Conservation (phyloP, 805 yeast genomes). For the Jamesozyma spencerorum region DNA sequence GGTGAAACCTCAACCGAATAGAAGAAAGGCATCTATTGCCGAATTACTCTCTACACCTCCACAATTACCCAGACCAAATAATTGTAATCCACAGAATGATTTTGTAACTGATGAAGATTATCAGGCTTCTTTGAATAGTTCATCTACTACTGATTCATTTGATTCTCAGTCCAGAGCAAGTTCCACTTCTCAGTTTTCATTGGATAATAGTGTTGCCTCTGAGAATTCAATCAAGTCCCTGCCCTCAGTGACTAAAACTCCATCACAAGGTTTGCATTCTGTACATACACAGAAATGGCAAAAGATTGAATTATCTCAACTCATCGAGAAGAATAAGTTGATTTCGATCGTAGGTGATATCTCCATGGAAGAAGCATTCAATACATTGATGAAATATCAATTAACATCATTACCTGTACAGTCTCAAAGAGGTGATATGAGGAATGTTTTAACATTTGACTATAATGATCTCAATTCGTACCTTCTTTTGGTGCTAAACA, state of each 20-base stretch:
- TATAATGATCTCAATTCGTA: conserved; percentile 84
- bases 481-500: conserved; percentile 72
- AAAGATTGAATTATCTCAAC: conserved; percentile 56
- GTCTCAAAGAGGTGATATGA: conserved; percentile 37
- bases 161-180: conserved; percentile 6
- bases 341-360: conserved; percentile 54
- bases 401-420: conserved; percentile 77
- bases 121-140: not conserved
- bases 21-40: conserved; percentile 58
- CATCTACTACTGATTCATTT: conserved; percentile 7
- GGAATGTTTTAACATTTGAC: conserved; percentile 75
- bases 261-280: conserved; percentile 24
- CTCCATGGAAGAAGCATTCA: conserved; percentile 82
- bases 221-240: not conserved
- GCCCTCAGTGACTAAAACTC: conserved; percentile 2
- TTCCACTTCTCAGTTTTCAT: conserved; percentile 7
- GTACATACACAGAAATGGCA: conserved; percentile 47
- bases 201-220: not conserved
- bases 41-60: conserved; percentile 73
- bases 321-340: conserved; percentile 69
- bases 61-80: conserved; percentile 34
- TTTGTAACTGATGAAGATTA: not conserved
- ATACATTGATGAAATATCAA: conserved; percentile 57
- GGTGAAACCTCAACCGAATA: conserved; percentile 3
- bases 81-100: not conserved